These are phyloP conservation scores for Aschersonia sp. DNA, from an alignment of 2,329 filamentous ascomycete genomes.

Conservation along the genomic window DNA sequence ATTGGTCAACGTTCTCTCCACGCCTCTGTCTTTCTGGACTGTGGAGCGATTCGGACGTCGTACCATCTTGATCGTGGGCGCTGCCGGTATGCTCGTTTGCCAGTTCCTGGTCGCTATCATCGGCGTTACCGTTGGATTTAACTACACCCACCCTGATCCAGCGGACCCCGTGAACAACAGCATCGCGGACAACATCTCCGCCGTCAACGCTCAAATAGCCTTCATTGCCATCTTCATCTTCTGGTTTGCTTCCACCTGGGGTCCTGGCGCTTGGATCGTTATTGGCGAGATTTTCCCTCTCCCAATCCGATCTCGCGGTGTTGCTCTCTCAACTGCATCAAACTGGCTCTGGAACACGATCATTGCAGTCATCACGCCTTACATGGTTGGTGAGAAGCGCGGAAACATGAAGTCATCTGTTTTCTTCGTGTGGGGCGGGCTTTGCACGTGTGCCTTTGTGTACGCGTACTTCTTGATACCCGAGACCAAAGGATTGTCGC, in stretches of 20 bases:
- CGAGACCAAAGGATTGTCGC: slow-evolving; percentile 61
- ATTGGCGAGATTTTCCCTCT: slow-evolving; percentile 87
- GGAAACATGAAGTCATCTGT: slow-evolving; percentile 55
- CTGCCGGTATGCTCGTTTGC: slow-evolving; percentile 69
- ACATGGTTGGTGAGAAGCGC: slow-evolving; percentile 46
- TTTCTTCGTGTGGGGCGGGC: slow-evolving; percentile 62
- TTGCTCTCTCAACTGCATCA: slow-evolving; percentile 71
- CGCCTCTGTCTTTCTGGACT: slow-evolving; percentile 75
- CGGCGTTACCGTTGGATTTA: slow-evolving; percentile 45
- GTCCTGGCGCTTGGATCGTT: slow-evolving; percentile 65
- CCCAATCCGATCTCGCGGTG: slow-evolving; percentile 76
- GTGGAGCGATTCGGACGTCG: slow-evolving; percentile 75
- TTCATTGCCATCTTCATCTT: slow-evolving; percentile 91
- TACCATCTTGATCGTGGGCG: slow-evolving; percentile 63
- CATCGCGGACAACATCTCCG: slow-evolving; percentile 37
- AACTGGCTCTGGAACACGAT: slow-evolving; percentile 88
- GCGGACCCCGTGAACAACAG: slow-evolving; percentile 16
- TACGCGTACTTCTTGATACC: slow-evolving; percentile 63
- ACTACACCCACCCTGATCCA: slow-evolving; percentile 31
- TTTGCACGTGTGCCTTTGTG: slow-evolving; percentile 43
- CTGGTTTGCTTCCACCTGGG: slow-evolving; percentile 85
- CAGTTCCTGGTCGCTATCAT: slow-evolving; percentile 77
- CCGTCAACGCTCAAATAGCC: slow-evolving; percentile 58
- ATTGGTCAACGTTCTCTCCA: slow-evolving; percentile 75
- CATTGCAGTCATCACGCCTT: slow-evolving; percentile 56